These are phyloP conservation scores for Sordaria brevicollis DNA, from an alignment of 495 filamentous ascomycete species.

Conservation along the genomic window DNA sequence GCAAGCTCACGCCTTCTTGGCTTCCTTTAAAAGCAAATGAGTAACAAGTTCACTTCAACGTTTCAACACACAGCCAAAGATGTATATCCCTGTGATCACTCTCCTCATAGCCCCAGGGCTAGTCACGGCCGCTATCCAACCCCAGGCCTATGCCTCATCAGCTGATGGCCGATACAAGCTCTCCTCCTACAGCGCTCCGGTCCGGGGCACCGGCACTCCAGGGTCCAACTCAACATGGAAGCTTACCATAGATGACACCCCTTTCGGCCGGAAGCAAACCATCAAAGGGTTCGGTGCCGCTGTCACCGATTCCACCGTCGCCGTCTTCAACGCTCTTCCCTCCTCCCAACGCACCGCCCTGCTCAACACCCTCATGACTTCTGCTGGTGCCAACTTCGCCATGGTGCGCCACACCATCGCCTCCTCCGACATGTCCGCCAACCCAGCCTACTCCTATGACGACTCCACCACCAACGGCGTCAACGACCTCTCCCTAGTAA, in stretches of 20 bases:
- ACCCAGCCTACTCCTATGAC: conserved; percentile 44
- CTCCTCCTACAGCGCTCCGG: conserved; percentile 28
- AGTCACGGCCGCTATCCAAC: background rate
- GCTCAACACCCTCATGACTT: conserved; percentile 37
- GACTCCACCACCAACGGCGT: conserved; percentile 24
- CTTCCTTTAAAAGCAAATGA: background rate
- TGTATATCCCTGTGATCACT: background rate
- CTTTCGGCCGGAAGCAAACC: conserved; percentile 36
- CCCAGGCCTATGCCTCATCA: conserved; percentile 32
- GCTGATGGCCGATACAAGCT: conserved; percentile 37
- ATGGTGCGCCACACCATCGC: conserved; percentile 47
- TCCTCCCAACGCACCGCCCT: conserved; percentile 28
- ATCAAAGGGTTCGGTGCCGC: conserved; percentile 46
- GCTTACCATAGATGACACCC: conserved; percentile 39
- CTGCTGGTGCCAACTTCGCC: conserved; percentile 36
- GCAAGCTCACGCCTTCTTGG: background rate
- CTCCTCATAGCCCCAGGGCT: conserved; percentile 13
- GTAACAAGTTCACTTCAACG: background rate
- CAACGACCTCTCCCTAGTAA: conserved; percentile 28
- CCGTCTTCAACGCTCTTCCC: conserved; percentile 37
- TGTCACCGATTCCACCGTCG: conserved; percentile 46
- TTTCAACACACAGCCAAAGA: background rate
- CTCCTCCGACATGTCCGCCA: conserved; percentile 40
- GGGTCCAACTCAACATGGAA: conserved; percentile 36
- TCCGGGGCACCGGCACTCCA: conserved; percentile 30